Evolutionary conservation across 2,329 filamentous ascomycete species (phyloP).

Genomic region (Colletotrichum tanaceti): DNA sequence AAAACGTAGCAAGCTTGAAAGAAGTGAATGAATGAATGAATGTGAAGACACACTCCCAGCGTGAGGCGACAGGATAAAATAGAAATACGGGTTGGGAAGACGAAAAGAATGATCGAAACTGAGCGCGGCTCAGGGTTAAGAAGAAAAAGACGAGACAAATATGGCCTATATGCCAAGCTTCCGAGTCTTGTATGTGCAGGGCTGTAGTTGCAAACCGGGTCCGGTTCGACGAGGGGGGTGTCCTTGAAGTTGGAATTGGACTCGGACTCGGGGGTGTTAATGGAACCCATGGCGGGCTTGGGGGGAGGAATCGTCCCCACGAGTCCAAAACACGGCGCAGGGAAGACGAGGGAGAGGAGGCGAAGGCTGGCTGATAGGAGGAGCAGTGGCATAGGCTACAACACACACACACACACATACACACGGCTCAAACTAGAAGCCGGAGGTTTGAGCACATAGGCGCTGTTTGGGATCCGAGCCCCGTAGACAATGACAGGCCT

Average conservation of each 20-base stretch:
- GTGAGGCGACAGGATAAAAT: constrained; percentile 49
- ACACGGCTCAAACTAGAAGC: constrained; percentile 30
- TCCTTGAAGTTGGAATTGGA: constrained; percentile 18
- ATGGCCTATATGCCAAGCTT: constrained; percentile 54
- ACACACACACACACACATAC: too few relatives aligned
- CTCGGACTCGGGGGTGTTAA: constrained; percentile 23
- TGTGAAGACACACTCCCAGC: constrained; percentile 65
- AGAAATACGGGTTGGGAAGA: constrained; percentile 43
- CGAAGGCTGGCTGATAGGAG: constrained; percentile 46
- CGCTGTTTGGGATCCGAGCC: constrained; percentile 33
- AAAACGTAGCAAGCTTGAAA: constrained; percentile 49
- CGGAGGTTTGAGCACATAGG: constrained; percentile 17
- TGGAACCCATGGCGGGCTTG: constrained; percentile 31
- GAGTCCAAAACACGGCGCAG: constrained; percentile 55
- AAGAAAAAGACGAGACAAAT: constrained; percentile 48
- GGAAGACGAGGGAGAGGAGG: constrained; percentile 45
- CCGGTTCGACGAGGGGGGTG: constrained; percentile 37
- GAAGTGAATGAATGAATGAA: constrained; percentile 59
- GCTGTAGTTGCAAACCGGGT: constrained; percentile 44
- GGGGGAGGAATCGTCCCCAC: constrained; percentile 50
- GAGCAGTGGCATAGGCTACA: background rate
- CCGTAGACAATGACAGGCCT: constrained; percentile 18
- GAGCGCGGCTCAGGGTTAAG: constrained; percentile 22
- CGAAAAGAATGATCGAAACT: constrained; percentile 47
- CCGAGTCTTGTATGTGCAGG: constrained; percentile 51